Evolutionary conservation across 73 alveolate genomes (phyloP).

Genomic region (Blepharisma japonicum): DNA sequence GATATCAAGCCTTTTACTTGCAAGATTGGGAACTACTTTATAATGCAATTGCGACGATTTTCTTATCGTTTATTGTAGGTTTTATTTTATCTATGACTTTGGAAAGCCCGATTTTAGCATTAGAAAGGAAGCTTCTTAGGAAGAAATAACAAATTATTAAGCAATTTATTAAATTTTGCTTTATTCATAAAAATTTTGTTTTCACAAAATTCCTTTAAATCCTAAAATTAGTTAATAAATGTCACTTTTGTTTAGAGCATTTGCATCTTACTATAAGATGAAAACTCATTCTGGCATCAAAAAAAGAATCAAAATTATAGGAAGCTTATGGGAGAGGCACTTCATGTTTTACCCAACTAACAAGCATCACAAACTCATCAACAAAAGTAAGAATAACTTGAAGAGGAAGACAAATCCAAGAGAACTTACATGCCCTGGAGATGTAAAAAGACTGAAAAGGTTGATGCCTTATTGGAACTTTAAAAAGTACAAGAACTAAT

Average conservation of each 20-base stretch:
- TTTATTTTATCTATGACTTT: background rate
- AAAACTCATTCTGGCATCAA: conserved; percentile 25
- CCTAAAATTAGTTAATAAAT: background rate
- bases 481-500: background rate
- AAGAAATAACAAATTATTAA: too few relatives aligned
- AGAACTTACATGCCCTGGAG: background rate
- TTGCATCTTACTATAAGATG: conserved; percentile 31
- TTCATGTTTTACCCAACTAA: background rate
- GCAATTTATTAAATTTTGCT: too few relatives aligned
- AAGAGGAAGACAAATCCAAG: background rate
- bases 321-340: conserved; percentile 21
- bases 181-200: too few relatives aligned
- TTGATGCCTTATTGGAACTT: conserved; percentile 29
- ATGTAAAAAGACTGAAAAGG: conserved; percentile 17
- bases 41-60: background rate
- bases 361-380: background rate
- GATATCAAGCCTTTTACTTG: background rate
- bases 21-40: background rate
- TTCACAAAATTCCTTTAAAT: too few relatives aligned
- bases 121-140: background rate
- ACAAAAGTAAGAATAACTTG: conserved; percentile 15
- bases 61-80: background rate
- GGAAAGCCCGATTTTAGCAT: background rate
- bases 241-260: conserved; percentile 12
- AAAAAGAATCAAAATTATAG: conserved; percentile 11